Conservation (phyloP, 176 grass and related monocot genomes). For the Pontederia paniculata region DNA sequence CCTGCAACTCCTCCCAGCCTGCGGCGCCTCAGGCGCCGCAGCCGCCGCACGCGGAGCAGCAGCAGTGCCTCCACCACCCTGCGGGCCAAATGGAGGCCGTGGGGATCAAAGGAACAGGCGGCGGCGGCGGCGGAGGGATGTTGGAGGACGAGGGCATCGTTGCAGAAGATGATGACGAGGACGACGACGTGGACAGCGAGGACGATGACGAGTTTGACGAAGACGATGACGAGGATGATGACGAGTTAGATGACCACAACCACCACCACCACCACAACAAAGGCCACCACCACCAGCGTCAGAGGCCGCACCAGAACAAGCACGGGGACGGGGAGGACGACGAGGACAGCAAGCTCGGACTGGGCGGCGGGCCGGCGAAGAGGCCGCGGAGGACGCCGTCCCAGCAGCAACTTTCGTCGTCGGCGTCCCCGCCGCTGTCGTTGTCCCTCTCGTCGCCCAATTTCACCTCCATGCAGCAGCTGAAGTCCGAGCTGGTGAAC, state of each 20-base stretch:
- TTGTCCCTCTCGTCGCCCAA: slow-evolving; percentile 28
- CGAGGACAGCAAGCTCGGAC: slow-evolving; percentile 17
- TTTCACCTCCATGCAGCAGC: slow-evolving; percentile 31
- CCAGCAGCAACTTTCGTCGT: neutral
- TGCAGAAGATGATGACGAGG: slow-evolving; percentile 34
- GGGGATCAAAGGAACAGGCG: neutral
- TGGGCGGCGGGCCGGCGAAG: slow-evolving; percentile 12
- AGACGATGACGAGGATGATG: slow-evolving; percentile 13
- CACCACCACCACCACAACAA: slow-evolving; percentile 4
- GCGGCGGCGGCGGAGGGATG: neutral
- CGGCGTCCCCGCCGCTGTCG: slow-evolving; percentile 17
- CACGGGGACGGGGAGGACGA: slow-evolving; percentile 10
- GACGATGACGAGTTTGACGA: slow-evolving; percentile 3
- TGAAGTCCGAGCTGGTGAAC: slow-evolving; percentile 42
- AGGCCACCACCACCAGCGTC: neutral
- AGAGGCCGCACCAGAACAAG: neutral
- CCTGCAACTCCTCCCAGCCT: neutral
- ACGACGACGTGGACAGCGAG: slow-evolving; percentile 24
- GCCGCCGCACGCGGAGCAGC: slow-evolving; percentile 1
- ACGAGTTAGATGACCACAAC: slow-evolving; percentile 12
- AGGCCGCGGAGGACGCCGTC: neutral
- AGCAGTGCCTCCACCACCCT: slow-evolving; percentile 19
- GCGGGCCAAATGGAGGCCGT: neutral
- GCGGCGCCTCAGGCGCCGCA: neutral
- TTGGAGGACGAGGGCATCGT: slow-evolving; percentile 9